Conservation (phyloP, 139 green algal genomes). For the Tetradesmus lagerheimii region DNA sequence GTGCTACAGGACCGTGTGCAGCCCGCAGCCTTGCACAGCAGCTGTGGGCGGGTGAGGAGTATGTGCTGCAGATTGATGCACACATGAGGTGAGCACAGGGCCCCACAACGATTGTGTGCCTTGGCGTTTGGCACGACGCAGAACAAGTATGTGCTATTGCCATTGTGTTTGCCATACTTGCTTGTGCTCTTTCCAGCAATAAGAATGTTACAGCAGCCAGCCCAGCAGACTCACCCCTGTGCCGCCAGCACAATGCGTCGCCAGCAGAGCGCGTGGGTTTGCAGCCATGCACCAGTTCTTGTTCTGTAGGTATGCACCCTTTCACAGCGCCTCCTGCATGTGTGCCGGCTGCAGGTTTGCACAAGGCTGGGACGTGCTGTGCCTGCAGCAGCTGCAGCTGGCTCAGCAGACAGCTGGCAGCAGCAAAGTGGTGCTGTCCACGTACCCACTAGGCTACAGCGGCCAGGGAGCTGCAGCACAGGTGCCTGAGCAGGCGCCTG, state of each 20-base stretch:
- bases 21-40: conserved; percentile 68
- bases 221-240: neutral
- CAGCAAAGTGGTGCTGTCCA: conserved; percentile 70
- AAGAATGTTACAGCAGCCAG: neutral
- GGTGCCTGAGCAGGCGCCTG: conserved; percentile 52
- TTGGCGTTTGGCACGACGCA: neutral
- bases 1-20: conserved; percentile 78
- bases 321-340: neutral
- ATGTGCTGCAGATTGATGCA: conserved; percentile 82
- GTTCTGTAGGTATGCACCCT: no score
- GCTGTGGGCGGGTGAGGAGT: conserved; percentile 82
- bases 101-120: no score
- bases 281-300: neutral
- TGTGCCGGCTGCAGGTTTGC: conserved; percentile 56
- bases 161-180: no score
- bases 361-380: conserved; percentile 59
- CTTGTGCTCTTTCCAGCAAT: neutral
- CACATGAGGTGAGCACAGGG: conserved; percentile 72
- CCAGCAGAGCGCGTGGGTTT: no score
- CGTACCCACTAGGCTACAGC: conserved; percentile 77
- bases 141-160: neutral
- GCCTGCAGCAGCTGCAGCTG: conserved; percentile 54
- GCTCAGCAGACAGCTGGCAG: conserved; percentile 48
- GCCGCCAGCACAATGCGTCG: no score
- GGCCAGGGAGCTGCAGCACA: conserved; percentile 56